Evolutionary conservation across 768 basidiomycete species (phyloP), one percentile per base, ranked within the genome.

Genomic region (Naganishia vishniacii): DNA sequence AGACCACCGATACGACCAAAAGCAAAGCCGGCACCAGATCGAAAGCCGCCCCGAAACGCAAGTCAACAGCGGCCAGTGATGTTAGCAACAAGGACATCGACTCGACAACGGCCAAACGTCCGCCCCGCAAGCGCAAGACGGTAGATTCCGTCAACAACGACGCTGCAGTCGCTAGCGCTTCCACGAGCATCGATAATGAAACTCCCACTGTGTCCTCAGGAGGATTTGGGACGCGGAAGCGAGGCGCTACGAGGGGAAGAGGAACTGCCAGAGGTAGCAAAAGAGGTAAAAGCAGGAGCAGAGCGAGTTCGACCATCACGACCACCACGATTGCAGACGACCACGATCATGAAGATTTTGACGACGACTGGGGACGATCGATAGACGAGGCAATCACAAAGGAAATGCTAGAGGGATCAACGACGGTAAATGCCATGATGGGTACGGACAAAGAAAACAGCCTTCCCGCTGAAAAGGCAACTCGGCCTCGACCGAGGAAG

Each of bases 311-410:
- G 18, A 25, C 37, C 18, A 40, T 56, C 13, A 56, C 53, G 12
- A 37, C 53, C 13, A 26, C 53, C 8, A 56, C 51, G 3, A 34
- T 37, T 1, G 37, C 37, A 20, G 32, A 56, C 53, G 53, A 56
- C 23, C 18, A 56, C 34, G 53, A 34, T 7, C 32, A 37, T 2
- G 53, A 56, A 16, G 53, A 56, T 25, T 56, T 56, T 26, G 53
- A 56, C 13, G 53, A 56, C 53, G 53, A 56, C 15, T 56, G 53
- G 53, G 53, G 53, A 56, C 53, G 53, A 56, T 56, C 53, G 34
- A 56, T 56, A 9, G 53, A 56, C 15, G 34, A 56, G 25, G 53
- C 53, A 18, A 25, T 56, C 31, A 29, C 53, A 13, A 56, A 56
- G 23, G 53, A 56, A 26, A 41, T 56, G 53, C 34, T 56, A 15